Conservation (phyloP, 176 grass and related monocot genomes). For the Phoenix dactylifera region DNA sequence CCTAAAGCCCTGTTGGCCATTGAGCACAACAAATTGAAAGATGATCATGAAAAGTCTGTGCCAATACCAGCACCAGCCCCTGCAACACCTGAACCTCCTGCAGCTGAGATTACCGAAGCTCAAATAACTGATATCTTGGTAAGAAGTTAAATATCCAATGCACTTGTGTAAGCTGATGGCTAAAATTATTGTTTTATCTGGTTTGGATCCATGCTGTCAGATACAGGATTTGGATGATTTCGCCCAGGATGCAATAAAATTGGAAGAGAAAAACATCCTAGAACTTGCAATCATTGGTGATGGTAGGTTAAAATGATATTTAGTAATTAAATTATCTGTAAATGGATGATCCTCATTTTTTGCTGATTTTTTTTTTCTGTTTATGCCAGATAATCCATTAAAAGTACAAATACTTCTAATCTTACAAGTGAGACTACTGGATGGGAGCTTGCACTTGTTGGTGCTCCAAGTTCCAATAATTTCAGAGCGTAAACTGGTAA, state of each 20-base stretch:
- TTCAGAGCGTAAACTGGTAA: constrained; percentile 13
- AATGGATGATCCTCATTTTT: neutral
- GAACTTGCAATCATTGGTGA: neutral
- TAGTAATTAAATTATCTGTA: neutral
- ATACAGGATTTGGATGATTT: constrained; percentile 10
- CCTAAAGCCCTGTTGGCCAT: constrained; percentile 1
- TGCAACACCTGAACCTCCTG: neutral
- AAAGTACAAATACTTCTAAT: neutral
- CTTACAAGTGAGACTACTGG: neutral
- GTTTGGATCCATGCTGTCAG: neutral
- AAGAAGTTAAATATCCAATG: neutral
- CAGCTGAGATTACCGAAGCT: neutral
- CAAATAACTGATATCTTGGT: constrained; percentile 15
- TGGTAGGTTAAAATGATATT: neutral
- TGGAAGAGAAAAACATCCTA: constrained; percentile 11
- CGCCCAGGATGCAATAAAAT: neutral
- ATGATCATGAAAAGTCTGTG: neutral
- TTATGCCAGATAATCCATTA: neutral
- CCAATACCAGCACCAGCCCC: neutral
- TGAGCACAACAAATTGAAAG: constrained; percentile 1
- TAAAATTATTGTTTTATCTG: too few species aligned
- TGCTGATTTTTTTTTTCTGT: neutral
- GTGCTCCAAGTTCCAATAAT: constrained; percentile 9
- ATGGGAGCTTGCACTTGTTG: constrained; percentile 8
- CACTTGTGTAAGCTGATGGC: neutral